phyloP scores from a whole-genome alignment of 169 alveolate species.

The Plasmodium sp. region DNA sequence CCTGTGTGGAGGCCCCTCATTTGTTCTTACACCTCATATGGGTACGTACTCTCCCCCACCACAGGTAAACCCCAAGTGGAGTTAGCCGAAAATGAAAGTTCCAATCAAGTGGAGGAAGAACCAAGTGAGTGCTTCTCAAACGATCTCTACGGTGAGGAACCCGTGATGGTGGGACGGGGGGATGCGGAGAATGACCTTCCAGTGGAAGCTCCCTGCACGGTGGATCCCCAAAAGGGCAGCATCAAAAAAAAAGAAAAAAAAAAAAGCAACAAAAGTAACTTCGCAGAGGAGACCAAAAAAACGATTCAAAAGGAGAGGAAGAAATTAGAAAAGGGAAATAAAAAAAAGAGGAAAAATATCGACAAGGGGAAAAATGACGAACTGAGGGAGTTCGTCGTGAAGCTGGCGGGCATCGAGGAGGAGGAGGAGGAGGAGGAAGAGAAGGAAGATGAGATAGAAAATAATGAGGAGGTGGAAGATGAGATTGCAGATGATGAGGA shows the following conservation, averaged over 20 bases:
- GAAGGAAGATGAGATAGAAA: background rate
- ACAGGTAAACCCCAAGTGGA: background rate
- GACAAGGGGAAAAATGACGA: background rate
- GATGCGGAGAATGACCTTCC: background rate
- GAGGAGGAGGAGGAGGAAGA: background rate
- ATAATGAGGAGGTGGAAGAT: background rate
- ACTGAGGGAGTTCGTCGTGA: background rate
- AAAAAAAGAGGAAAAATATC: background rate
- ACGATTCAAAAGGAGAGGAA: conserved; percentile 41
- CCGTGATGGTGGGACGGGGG: background rate
- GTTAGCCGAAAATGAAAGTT: background rate
- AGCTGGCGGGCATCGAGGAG: background rate
- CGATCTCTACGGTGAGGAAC: background rate
- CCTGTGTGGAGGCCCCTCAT: background rate
- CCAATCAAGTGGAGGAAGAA: background rate
- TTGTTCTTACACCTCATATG: background rate
- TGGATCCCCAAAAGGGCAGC: background rate
- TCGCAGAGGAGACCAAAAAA: conserved; percentile 34
- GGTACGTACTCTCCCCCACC: background rate
- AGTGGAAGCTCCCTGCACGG: background rate
- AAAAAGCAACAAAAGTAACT: background rate
- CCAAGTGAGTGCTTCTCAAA: background rate
- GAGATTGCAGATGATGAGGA: too few relatives aligned
- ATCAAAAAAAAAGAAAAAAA: conserved; percentile 6
- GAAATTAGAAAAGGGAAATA: background rate